Base-by-base conservation (phyloP, 306 rosid species). In the Sechiopsis laciniata region DNA sequence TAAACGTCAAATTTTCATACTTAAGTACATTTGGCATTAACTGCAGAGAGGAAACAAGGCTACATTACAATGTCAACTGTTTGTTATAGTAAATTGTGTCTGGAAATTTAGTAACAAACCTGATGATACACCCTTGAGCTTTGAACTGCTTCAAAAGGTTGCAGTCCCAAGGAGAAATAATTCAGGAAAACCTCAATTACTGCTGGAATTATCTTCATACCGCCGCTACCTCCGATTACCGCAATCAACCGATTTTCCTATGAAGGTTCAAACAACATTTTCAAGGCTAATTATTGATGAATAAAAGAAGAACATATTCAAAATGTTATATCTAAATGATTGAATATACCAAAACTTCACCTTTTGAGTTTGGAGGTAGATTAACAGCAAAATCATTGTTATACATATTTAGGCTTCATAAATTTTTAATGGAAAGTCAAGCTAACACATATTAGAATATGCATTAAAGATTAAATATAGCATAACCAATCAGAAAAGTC, bases 211-310 rank as follows among this genome's bases (percentile, higher is more conserved):
- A 94, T 94, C 82, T 79, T 71, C 87, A 87, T 81, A 14, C 98
- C 98, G 16, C 98, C 98, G 24, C 98, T 89, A 20, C 85, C 98
- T 20, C 98, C 98, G 12, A 90, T 24, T 19, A 86, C 97, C 55
- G 92, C 97, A 0, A 70, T 86, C 86, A 94, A 83, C 55, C 80
- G 85, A 53, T 86, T 79, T 75, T 84, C 89, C 97, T 93, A 87
- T 78, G 56, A 60, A 76, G 69, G 24, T 74, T 80, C 42, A 52
- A 54, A 76, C 75, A 29, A 62, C 51, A 54, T 72, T 54, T 68
- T 35, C 2, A 19, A 9, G 14, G 69, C 2, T 7, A 26, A 70
- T 70, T 21, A 48, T 3, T 20, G 22, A 2, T 3, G n/a, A 15
- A 24, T n/a, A 20, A 70, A 50, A 22, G 57, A 53, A 37, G 4